Percentiles rank a stretch among this genome's conserved stretches.
Conservation (phyloP, 1,284 basidiomycete genomes). For the Malassezia vespertilionis region DNA sequence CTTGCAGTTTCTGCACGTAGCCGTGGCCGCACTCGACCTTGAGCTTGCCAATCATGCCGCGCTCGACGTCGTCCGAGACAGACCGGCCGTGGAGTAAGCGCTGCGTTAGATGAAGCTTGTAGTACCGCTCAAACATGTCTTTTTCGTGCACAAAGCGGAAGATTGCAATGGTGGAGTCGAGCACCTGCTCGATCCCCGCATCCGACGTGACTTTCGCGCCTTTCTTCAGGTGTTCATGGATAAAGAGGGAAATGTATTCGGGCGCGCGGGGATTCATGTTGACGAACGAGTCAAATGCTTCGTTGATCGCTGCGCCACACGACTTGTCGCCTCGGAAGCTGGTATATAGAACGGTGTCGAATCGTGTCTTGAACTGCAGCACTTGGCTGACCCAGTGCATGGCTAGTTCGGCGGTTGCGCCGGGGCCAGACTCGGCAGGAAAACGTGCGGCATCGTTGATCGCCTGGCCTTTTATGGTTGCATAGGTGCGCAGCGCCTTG, state of each 20-base stretch:
- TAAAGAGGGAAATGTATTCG: slow-evolving; percentile 91
- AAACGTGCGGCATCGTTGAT: slow-evolving; percentile 56
- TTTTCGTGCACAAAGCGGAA: slow-evolving; percentile 93
- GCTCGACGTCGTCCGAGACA: slow-evolving; percentile 91
- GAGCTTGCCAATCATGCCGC: slow-evolving; percentile 93
- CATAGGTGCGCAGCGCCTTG: slow-evolving; percentile 62
- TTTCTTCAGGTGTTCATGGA: slow-evolving; percentile 91
- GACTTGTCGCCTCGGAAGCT: slow-evolving; percentile 68
- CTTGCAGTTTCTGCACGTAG: slow-evolving; percentile 94
- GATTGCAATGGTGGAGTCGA: slow-evolving; percentile 88
- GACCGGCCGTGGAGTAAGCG: slow-evolving; percentile 75
- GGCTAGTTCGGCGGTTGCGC: slow-evolving; percentile 52
- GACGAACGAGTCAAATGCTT: slow-evolving; percentile 89
- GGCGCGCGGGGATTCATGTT: slow-evolving; percentile 78
- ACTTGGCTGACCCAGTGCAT: slow-evolving; percentile 91
- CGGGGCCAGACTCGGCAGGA: neutral
- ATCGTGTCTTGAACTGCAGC: slow-evolving; percentile 78
- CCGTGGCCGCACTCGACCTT: slow-evolving; percentile 93
- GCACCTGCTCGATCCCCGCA: slow-evolving; percentile 70
- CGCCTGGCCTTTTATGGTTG: slow-evolving; percentile 65
- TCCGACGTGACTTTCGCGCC: slow-evolving; percentile 94
- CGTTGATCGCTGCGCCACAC: slow-evolving; percentile 68
- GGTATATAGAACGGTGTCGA: slow-evolving; percentile 63
- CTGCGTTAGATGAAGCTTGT: slow-evolving; percentile 89
- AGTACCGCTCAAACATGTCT: slow-evolving; percentile 95